Evolutionary conservation across 2,329 filamentous ascomycete genomes (phyloP), one percentile per base, ranked within the genome.

Genomic region (Anthostomella pinea): DNA sequence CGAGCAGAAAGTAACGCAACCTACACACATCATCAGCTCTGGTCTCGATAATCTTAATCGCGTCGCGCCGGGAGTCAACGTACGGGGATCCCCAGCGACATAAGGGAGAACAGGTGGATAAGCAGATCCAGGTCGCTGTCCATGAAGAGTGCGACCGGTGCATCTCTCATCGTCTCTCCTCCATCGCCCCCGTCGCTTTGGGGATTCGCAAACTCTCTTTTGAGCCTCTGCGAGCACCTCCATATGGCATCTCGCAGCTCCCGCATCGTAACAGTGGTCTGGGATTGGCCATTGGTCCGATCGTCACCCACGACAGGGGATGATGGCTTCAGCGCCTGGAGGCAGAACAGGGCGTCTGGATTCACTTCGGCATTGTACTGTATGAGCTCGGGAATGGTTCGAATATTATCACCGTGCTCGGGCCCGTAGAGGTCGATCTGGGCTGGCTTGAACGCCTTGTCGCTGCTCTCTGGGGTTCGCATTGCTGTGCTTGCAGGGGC

Each of bases 11-110:
- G n/a, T n/a, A n/a, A n/a, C n/a, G n/a, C n/a, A n/a, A n/a, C n/a
- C n/a, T n/a, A n/a, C n/a, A n/a, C n/a, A n/a, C n/a, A n/a, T n/a
- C n/a, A n/a, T n/a, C n/a, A n/a, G n/a, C n/a, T n/a, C n/a, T n/a
- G n/a, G n/a, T n/a, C n/a, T n/a, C n/a, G n/a, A n/a, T n/a, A n/a
- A n/a, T n/a, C 13, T 17, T 18, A 21, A 18, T 41, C 46, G 4
- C 52, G 38, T 20, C 52, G 38, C 18, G 45, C 45, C 2, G 48
- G 52, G 8, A 51, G 35, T 6, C 52, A 26, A 13, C 18, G 17
- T 29, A 43, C 40, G n/a, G 40, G 40, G 7, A 39, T 22, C 8
- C 33, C 29, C 20, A 43, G 23, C 7, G 35, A 22, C 21, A 43
- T 20, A 11, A 43, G 33, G 18, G 35, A 31, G 9, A 30, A 15